A percentile compares a stretch with the other conserved stretches of the same genome.
Conservation (phyloP, 2,329 filamentous ascomycete species). For the Kalmusia sp. region DNA sequence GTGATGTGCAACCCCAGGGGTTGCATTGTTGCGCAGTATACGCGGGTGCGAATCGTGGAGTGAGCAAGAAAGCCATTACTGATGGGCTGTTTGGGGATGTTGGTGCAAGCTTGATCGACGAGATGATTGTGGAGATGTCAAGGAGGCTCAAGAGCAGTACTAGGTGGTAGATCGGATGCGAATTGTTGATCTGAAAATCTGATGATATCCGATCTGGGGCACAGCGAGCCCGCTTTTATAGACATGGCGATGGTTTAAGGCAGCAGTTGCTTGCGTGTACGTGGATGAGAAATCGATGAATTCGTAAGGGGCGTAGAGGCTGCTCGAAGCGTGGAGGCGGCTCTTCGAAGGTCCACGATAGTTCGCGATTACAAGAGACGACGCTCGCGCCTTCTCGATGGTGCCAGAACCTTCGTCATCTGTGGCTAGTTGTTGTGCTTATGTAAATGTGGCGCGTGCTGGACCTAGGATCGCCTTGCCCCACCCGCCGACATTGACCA, state of each 20-base stretch:
- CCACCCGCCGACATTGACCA: too few relatives aligned
- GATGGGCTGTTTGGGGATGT: conserved; percentile 7
- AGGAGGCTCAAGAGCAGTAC: conserved; percentile 25
- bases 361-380: conserved; percentile 31
- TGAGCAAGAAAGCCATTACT: conserved; percentile 45
- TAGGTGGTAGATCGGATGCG: conserved; percentile 18
- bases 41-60: conserved; percentile 39
- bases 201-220: conserved; percentile 30
- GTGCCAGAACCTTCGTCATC: conserved; percentile 32
- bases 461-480: too few relatives aligned
- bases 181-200: conserved; percentile 30
- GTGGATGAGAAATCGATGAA: conserved; percentile 33
- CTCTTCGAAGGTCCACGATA: conserved; percentile 32
- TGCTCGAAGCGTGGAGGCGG: conserved; percentile 33
- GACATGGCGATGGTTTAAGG: conserved; percentile 33
- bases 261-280: conserved; percentile 33
- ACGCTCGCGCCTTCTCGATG: conserved; percentile 27
- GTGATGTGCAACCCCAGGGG: conserved; percentile 35
- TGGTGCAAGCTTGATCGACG: conserved; percentile 4
- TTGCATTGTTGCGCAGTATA: conserved; percentile 36
- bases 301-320: conserved; percentile 32
- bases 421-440: conserved; percentile 13
- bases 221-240: conserved; percentile 36
- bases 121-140: conserved; percentile 11
- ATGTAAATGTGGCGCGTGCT: conserved; percentile 17